These are phyloP conservation scores for Tulasnella sp. DNA, from an alignment of 768 basidiomycete species.

Conservation along the genomic window DNA sequence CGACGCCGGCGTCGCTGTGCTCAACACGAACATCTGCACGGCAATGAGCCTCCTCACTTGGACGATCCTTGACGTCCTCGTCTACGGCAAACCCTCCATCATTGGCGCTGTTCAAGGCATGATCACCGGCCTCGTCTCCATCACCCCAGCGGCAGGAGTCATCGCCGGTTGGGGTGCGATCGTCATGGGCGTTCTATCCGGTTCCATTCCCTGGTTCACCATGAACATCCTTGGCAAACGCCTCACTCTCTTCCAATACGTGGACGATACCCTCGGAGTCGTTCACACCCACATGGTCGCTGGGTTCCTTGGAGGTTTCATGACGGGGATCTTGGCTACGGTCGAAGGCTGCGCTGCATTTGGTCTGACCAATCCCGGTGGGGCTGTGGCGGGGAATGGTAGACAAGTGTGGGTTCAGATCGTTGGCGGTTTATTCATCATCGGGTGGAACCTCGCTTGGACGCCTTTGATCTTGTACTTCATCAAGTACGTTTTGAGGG, in stretches of 20 bases:
- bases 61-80: slow-evolving; percentile 16
- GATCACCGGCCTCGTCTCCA: slow-evolving; percentile 16
- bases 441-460: slow-evolving; percentile 8
- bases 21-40: slow-evolving; percentile 17
- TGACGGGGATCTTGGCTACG: slow-evolving; percentile 8
- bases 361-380: slow-evolving; percentile 12
- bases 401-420: slow-evolving; percentile 13
- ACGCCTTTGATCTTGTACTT: slow-evolving; percentile 9
- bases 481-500: slow-evolving; percentile 13
- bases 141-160: slow-evolving; percentile 16
- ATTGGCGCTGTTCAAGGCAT: slow-evolving; percentile 17
- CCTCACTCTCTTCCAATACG: neutral
- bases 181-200: slow-evolving; percentile 13
- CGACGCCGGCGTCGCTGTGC: slow-evolving; percentile 15
- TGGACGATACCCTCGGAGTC: slow-evolving; percentile 11
- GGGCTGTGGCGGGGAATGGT: slow-evolving; percentile 11
- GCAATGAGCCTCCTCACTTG: slow-evolving; percentile 14
- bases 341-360: slow-evolving; percentile 15
- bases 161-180: slow-evolving; percentile 16
- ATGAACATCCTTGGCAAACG: slow-evolving; percentile 4
- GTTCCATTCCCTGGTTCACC: slow-evolving; percentile 11
- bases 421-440: slow-evolving; percentile 14
- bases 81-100: slow-evolving; percentile 17
- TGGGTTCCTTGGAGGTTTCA: slow-evolving; percentile 5
- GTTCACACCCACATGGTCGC: slow-evolving; percentile 6